Percentiles rank a stretch among this genome's conserved stretches.
Evolutionary conservation across 257 asterid genomes (phyloP).

Genomic region (Gentiana straminea): DNA sequence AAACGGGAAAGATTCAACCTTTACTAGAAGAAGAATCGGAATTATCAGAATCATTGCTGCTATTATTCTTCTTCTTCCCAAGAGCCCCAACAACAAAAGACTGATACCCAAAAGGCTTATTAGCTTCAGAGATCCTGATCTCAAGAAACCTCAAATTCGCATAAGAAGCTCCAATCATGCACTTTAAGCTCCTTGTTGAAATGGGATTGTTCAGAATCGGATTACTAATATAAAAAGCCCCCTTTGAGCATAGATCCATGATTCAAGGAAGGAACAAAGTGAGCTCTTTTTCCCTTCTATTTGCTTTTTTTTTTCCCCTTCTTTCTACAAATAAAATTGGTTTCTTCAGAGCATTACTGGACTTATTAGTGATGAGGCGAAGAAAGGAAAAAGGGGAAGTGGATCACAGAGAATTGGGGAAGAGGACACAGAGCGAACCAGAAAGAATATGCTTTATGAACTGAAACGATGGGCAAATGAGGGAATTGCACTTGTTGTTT

Average conservation of each 20-base stretch:
- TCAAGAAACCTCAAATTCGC: constrained; percentile 23
- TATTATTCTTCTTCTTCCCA: constrained; percentile 40
- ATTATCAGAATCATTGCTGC: constrained; percentile 20
- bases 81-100: constrained; percentile 47
- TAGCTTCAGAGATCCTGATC: constrained; percentile 30
- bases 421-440: too few species aligned
- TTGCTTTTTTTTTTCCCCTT: not conserved
- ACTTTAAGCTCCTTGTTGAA: constrained; percentile 30
- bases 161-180: constrained; percentile 15
- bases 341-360: not conserved
- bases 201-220: constrained; percentile 44
- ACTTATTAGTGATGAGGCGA: too few species aligned
- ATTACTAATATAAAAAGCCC: constrained; percentile 25
- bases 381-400: too few species aligned
- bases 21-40: constrained; percentile 34
- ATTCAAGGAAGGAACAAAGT: constrained; percentile 4
- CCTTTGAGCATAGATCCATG: constrained; percentile 18
- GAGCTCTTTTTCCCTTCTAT: not conserved
- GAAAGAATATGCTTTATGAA: too few species aligned
- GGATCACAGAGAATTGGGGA: too few species aligned
- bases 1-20: constrained; percentile 28
- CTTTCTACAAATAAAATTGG: not conserved
- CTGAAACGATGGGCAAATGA: too few species aligned
- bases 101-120: constrained; percentile 21
- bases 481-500: too few species aligned